Percentiles rank a stretch among this genome's conserved stretches.
Conservation (phyloP, 148 eudicot species). For the Limonium bicolor region DNA sequence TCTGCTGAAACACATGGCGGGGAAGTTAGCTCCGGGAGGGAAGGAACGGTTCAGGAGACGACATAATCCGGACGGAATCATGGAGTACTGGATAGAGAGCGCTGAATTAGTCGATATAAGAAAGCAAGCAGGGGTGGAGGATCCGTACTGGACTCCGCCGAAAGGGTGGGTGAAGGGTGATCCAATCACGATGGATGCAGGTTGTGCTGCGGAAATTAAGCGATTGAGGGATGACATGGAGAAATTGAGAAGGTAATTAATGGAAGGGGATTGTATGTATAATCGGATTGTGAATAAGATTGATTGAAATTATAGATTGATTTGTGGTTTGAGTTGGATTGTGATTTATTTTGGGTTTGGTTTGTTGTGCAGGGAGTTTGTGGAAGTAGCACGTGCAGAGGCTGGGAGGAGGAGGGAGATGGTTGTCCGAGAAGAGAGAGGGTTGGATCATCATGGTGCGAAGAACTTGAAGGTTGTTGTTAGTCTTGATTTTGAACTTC, state of each 20-base stretch:
- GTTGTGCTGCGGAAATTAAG: constrained; percentile 22
- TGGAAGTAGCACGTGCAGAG: no score
- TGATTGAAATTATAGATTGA: neutral
- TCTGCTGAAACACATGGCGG: constrained; percentile 89
- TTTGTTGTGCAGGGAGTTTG: constrained; percentile 19
- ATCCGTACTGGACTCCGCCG: constrained; percentile 85
- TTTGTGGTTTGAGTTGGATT: neutral
- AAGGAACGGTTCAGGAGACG: constrained; percentile 58
- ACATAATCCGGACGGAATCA: constrained; percentile 82
- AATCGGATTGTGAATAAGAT: no score
- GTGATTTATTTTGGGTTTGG: no score
- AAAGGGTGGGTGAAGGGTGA: constrained; percentile 88
- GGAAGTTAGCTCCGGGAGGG: constrained; percentile 78
- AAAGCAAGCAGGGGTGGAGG: constrained; percentile 46
- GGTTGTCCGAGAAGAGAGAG: no score
- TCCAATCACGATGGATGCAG: constrained; percentile 23
- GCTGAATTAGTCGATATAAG: constrained; percentile 56
- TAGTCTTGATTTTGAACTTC: no score
- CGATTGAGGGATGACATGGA: constrained; percentile 22
- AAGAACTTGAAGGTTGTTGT: no score
- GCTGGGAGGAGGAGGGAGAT: no score
- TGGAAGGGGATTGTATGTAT: neutral
- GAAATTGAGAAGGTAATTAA: constrained; percentile 25
- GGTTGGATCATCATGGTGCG: no score
- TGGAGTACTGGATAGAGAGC: constrained; percentile 94